phyloP scores from a whole-genome alignment of 164 flowering plant species.

The Nymphaea thermarum region DNA sequence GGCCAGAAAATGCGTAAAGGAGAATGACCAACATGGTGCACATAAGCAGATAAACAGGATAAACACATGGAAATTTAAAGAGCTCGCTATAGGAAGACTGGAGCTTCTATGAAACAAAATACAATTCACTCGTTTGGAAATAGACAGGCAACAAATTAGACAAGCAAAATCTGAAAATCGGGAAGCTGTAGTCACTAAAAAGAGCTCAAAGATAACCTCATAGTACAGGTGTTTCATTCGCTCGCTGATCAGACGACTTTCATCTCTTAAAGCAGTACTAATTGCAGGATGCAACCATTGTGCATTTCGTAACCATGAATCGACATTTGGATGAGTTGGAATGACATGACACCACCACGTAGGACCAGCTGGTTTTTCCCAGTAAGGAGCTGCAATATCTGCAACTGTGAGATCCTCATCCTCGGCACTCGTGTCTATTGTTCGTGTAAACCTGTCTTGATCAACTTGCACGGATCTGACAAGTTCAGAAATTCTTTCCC shows the following conservation, averaged over 20 bases:
- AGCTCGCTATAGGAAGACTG: too few species aligned
- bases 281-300: slow-evolving; percentile 95
- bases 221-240: slow-evolving; percentile 81
- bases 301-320: slow-evolving; percentile 68
- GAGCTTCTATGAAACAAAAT: too few species aligned
- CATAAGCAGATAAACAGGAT: too few species aligned
- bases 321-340: slow-evolving; percentile 44
- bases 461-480: slow-evolving; percentile 53
- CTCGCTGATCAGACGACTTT: slow-evolving; percentile 81
- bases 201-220: slow-evolving; percentile 44
- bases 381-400: slow-evolving; percentile 83
- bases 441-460: slow-evolving; percentile 42
- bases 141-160: too few species aligned
- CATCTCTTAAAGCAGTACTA: slow-evolving; percentile 82
- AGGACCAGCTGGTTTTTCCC: slow-evolving; percentile 90
- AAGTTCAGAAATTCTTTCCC: slow-evolving; percentile 79
- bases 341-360: slow-evolving; percentile 94
- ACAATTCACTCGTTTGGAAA: too few species aligned
- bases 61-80: too few species aligned
- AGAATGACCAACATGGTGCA: too few species aligned
- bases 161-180: not conserved
- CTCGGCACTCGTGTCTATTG: slow-evolving; percentile 33
- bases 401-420: slow-evolving; percentile 69
- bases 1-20: too few species aligned
- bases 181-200: not conserved